phyloP scores from a whole-genome alignment of 164 flowering plant species.

The grape (Vitis vinifera) region ASM3070453v1 NC_081818.1:3155001-3155500 shows the following conservation, averaged over 20 bases:
- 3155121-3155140: slow-evolving; percentile 64
- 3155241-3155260: slow-evolving; percentile 61
- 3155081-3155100: not conserved
- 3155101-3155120: not conserved
- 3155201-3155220: slow-evolving; percentile 56
- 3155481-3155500: no score
- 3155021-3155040: not conserved
- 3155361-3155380: no score
- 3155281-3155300: slow-evolving; percentile 97
- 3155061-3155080: not conserved
- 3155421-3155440: no score
- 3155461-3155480: no score
- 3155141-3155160: slow-evolving; percentile 57
- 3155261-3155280: slow-evolving; percentile 62
- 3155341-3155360: not conserved
- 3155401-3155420: no score
- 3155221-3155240: slow-evolving; percentile 51
- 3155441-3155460: no score
- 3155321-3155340: not conserved
- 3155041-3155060: not conserved
- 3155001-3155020: not conserved
- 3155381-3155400: no score
- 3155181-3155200: slow-evolving; percentile 68
- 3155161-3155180: slow-evolving; percentile 54
- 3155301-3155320: slow-evolving; percentile 81